These are phyloP conservation scores for Ramalina peruviana DNA, from an alignment of 495 filamentous ascomycete species.

Conservation along the genomic window DNA sequence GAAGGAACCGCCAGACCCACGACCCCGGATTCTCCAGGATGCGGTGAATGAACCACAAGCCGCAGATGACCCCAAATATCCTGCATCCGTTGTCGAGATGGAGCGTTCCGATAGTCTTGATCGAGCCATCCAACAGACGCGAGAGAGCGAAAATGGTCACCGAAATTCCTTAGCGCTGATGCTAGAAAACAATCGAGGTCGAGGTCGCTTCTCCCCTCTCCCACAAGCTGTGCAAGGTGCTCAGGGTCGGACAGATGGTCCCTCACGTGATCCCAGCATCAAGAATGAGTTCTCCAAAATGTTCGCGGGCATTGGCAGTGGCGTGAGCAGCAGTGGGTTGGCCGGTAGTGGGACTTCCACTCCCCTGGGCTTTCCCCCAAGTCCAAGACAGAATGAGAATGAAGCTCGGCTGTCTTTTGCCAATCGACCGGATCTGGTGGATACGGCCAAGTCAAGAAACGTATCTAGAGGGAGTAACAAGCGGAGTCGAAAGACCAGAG, in stretches of 20 bases:
- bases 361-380: conserved; percentile 34
- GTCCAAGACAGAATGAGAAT: conserved; percentile 36
- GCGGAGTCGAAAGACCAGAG: conserved; percentile 37
- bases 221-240: conserved; percentile 89
- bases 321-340: conserved; percentile 44
- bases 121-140: conserved; percentile 17
- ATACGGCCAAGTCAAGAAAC: conserved; percentile 28
- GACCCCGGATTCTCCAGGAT: conserved; percentile 1
- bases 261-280: conserved; percentile 66
- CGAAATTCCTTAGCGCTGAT: conserved; percentile 31
- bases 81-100: conserved; percentile 3
- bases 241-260: conserved; percentile 60
- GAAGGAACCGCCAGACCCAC: background rate
- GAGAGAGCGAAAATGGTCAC: conserved; percentile 45
- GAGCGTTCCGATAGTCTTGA: conserved; percentile 1
- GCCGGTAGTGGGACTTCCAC: conserved; percentile 38
- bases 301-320: conserved; percentile 82
- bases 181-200: conserved; percentile 28
- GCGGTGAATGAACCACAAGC: background rate
- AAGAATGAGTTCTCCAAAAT: conserved; percentile 87
- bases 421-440: conserved; percentile 21
- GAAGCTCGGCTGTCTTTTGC: conserved; percentile 8
- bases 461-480: conserved; percentile 38
- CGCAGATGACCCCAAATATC: background rate
- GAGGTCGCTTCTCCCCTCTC: conserved; percentile 56